Evolutionary conservation across 306 rosid species (phyloP).

Genomic region (Aeschynomene evenia): DNA sequence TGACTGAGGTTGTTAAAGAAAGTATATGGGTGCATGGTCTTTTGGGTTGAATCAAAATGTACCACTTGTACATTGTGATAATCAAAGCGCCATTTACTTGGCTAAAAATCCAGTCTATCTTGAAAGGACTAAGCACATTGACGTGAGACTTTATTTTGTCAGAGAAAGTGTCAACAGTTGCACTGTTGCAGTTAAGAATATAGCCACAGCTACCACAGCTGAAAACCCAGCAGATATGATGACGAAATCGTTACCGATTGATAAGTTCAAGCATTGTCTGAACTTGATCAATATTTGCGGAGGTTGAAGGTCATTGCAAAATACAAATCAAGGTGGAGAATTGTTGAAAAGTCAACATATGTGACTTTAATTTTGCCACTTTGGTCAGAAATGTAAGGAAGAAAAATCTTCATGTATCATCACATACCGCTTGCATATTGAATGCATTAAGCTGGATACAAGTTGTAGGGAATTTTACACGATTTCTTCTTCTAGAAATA

Average conservation of each 20-base stretch:
- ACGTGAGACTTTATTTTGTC: neutral
- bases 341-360: neutral
- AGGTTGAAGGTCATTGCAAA: neutral
- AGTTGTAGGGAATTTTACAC: no score
- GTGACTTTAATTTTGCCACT: neutral
- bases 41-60: neutral
- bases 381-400: no score
- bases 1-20: neutral
- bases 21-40: neutral
- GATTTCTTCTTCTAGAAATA: no score
- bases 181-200: neutral
- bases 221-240: neutral
- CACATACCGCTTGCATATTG: no score
- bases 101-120: no score
- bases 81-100: neutral
- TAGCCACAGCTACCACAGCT: neutral
- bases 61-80: neutral
- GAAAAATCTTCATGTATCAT: no score
- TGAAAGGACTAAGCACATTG: neutral
- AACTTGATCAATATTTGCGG: neutral
- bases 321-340: neutral
- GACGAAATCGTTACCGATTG: neutral
- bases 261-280: neutral
- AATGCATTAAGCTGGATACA: no score
- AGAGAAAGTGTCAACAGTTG: neutral